These are phyloP conservation scores for Austroboletus festivus DNA, from an alignment of 768 basidiomycete genomes.

Conservation along the genomic window DNA sequence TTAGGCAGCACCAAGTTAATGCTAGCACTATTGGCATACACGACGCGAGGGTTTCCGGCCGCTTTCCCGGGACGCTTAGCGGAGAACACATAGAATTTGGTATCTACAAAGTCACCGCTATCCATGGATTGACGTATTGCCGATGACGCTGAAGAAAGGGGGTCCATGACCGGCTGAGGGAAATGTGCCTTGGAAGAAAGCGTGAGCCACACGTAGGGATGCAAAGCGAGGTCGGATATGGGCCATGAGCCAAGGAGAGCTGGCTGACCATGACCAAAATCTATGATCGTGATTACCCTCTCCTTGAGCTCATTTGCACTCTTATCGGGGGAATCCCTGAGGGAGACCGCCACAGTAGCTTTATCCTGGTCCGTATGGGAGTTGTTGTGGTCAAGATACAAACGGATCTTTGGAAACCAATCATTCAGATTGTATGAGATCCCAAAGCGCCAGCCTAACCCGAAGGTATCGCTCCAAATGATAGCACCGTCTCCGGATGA, in stretches of 20 bases:
- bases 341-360: constrained; percentile 12
- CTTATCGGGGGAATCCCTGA: constrained; percentile 6
- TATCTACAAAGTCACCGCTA: constrained; percentile 26
- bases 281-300: constrained; percentile 15
- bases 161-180: constrained; percentile 7
- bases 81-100: constrained; percentile 30
- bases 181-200: constrained; percentile 17
- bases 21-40: constrained; percentile 25
- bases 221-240: constrained; percentile 2
- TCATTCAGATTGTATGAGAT: constrained; percentile 15
- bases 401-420: constrained; percentile 24
- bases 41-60: constrained; percentile 21
- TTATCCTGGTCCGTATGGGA: constrained; percentile 18
- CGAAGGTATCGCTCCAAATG: constrained; percentile 27
- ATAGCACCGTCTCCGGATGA: constrained; percentile 1
- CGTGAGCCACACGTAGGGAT: constrained; percentile 23
- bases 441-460: constrained; percentile 28
- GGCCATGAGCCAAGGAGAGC: constrained; percentile 25
- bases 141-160: constrained; percentile 14
- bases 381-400: constrained; percentile 29
- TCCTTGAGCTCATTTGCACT: constrained; percentile 5
- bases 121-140: constrained; percentile 25
- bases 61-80: constrained; percentile 6
- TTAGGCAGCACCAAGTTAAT: constrained; percentile 17
- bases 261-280: constrained; percentile 28